phyloP scores from a whole-genome alignment of 306 rosid genomes.

The Begonia fuchsioides region DNA sequence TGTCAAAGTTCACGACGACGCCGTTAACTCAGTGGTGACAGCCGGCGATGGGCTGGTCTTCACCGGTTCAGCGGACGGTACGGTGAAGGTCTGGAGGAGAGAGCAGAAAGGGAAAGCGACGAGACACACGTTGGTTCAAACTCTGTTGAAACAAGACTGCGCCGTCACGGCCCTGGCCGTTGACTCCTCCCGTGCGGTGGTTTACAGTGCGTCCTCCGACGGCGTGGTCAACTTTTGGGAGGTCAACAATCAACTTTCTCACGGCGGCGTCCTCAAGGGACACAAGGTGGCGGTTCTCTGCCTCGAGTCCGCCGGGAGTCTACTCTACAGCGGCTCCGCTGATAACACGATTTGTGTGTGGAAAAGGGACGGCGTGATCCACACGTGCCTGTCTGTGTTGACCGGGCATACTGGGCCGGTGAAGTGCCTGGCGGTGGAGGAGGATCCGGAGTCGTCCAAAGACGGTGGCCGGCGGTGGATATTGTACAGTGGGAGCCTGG shows the following conservation, averaged over 20 bases:
- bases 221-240: conserved; percentile 83
- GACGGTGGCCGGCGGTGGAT: conserved; percentile 36
- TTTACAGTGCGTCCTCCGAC: conserved; percentile 76
- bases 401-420: conserved; percentile 85
- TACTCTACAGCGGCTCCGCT: conserved; percentile 77
- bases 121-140: conserved; percentile 36
- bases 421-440: conserved; percentile 69
- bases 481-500: conserved; percentile 85
- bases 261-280: conserved; percentile 66
- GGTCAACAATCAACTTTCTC: conserved; percentile 23
- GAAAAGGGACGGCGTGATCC: conserved; percentile 50
- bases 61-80: conserved; percentile 88
- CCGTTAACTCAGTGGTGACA: conserved; percentile 67
- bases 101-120: conserved; percentile 32
- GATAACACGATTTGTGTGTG: conserved; percentile 85
- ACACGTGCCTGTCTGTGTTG: conserved; percentile 64
- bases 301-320: conserved; percentile 34
- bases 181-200: conserved; percentile 18
- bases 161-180: conserved; percentile 72
- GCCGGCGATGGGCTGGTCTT: conserved; percentile 33
- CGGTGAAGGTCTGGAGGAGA: conserved; percentile 61
- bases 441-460: conserved; percentile 22
- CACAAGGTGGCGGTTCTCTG: conserved; percentile 76
- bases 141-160: conserved; percentile 64
- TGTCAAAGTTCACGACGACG: conserved; percentile 59